Percentiles rank a stretch among this genome's conserved stretches.
These are phyloP conservation scores for Ustilago bromivora DNA, from an alignment of 1,284 basidiomycete genomes.

Conservation along the genomic window DNA sequence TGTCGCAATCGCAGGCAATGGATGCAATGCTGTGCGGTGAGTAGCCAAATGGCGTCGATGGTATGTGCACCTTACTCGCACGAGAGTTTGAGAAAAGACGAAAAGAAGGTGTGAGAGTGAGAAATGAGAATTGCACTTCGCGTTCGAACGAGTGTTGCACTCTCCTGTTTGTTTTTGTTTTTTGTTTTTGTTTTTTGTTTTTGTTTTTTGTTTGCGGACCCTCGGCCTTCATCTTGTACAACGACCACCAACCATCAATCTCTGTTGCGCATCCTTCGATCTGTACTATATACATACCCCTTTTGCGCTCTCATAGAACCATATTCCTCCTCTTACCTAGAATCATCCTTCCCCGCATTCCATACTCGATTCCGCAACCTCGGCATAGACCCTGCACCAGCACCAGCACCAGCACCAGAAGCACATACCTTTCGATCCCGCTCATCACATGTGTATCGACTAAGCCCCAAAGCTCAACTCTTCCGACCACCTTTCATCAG, in stretches of 20 bases:
- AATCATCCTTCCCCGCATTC: background rate
- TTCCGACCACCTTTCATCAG: background rate
- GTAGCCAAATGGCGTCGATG: background rate
- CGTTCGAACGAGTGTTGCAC: no score
- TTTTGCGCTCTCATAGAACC: background rate
- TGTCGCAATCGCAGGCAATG: background rate
- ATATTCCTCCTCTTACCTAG: background rate
- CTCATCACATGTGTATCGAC: constrained; percentile 2
- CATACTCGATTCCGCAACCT: background rate
- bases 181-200: no score
- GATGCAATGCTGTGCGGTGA: background rate
- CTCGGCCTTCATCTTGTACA: no score
- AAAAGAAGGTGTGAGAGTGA: background rate
- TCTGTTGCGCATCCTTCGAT: no score
- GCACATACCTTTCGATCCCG: background rate
- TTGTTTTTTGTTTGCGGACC: no score
- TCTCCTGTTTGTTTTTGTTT: no score
- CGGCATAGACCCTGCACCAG: background rate
- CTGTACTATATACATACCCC: no score
- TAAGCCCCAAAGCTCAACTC: background rate
- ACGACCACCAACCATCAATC: no score
- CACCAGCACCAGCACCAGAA: background rate
- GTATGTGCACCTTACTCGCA: background rate
- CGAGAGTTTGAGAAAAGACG: background rate
- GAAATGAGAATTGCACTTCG: background rate